Evolutionary conservation across 805 yeast genomes (phyloP).

Genomic region (Clavispora vitiphila): DNA sequence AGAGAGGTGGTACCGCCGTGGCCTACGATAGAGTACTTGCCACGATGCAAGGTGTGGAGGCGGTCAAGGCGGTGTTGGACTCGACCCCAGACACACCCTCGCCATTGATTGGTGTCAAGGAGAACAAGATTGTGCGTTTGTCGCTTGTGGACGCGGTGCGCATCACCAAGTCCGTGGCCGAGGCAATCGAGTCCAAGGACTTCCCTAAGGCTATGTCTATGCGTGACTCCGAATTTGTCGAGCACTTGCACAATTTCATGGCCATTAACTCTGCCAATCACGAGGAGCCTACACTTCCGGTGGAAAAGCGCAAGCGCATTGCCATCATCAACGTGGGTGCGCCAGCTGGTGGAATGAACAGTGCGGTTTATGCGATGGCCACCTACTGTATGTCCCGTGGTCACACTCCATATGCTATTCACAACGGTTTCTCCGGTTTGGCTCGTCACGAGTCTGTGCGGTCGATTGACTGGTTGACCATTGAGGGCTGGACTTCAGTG

Average conservation of each 20-base stretch:
- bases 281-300: constrained; percentile 42
- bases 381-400: constrained; percentile 85
- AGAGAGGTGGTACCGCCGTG: constrained; percentile 79
- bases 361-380: constrained; percentile 88
- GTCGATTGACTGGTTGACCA: constrained; percentile 74
- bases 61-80: constrained; percentile 69
- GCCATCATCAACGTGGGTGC: constrained; percentile 95
- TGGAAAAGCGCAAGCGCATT: constrained; percentile 57
- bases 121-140: constrained; percentile 62
- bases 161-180: constrained; percentile 67
- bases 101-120: constrained; percentile 71
- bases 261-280: constrained; percentile 41
- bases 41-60: constrained; percentile 78
- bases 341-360: constrained; percentile 94
- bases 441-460: constrained; percentile 82
- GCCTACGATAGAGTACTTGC: constrained; percentile 70
- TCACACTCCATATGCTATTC: constrained; percentile 84
- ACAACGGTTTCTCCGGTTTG: constrained; percentile 91
- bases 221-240: constrained; percentile 67
- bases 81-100: constrained; percentile 67
- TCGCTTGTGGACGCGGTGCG: constrained; percentile 71
- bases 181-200: constrained; percentile 58
- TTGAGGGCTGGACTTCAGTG: constrained; percentile 78
- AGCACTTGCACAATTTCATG: constrained; percentile 56
- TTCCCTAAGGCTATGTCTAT: constrained; percentile 66